Evolutionary conservation across 2,329 filamentous ascomycete genomes (phyloP), one percentile per base, ranked within the genome.

Genomic region (Sordariomycetes sp.): DNA sequence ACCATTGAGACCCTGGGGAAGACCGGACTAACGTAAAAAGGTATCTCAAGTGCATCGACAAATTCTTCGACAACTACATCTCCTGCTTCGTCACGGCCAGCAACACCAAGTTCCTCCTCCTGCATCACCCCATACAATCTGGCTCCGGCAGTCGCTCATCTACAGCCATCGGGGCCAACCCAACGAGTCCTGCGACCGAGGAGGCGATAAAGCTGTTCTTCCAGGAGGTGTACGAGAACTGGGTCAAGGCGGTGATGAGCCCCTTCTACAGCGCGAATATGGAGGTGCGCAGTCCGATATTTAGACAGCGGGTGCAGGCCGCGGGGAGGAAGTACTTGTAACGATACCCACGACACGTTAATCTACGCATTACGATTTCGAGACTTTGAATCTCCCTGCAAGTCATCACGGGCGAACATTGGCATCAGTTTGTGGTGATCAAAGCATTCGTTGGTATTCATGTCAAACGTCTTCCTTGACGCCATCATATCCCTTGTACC

Each of bases 171-270:
- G 82, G 77, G 36, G 79, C 82, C 45, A 95, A 94, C 57, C 90
- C 90, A 0, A 90, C 81, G 3, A 84, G 81, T 39, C 81, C 86
- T 6, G 86, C 90, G 54, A 94, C 90, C 5, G 92, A 98, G 62
- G 92, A 98, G 63, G 90, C 92, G 5, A 84, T 96, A 47, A 79
- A 86, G 54, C 86, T 86, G 59, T 98, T 96, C 64, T 94, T 98
- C 64, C 71, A 74, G 12, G 92, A 98, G 54, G 84, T 95, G 10
- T 96, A 95, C 62, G 92, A 98, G 62, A 86, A 80, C 46, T 98
- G 90, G 81, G 76, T 94, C 44, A 98, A 98, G 70, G 85, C 88
- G 10, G 79, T 88, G 38, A 96, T 98, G 92, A 96, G 79, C 53
- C 92, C 92, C 0, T 98, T 98, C 57, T 96, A 95, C 64, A 71